A percentile compares a stretch with the other conserved stretches of the same genome.
Evolutionary conservation across 768 basidiomycete species (phyloP).

Genomic region (Termitomyces sp.): DNA sequence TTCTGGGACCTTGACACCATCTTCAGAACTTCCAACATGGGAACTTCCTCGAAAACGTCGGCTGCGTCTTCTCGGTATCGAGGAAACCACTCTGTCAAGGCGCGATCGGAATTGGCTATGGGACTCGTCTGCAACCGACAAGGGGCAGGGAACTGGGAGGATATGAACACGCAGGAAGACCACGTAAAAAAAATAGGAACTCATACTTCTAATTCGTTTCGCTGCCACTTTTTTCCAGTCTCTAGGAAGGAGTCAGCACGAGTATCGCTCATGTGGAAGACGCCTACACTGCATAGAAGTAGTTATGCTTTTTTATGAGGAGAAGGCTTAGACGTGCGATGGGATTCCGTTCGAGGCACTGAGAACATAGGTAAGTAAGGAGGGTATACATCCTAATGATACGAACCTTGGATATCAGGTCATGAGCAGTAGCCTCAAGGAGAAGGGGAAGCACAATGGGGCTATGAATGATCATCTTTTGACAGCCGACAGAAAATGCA

Average conservation of each 20-base stretch:
- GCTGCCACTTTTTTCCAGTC: slow-evolving; percentile 34
- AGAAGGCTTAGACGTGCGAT: slow-evolving; percentile 34
- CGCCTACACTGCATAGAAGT: slow-evolving; percentile 45
- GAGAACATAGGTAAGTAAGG: neutral
- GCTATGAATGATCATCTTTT: slow-evolving; percentile 28
- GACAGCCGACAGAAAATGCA: slow-evolving; percentile 22
- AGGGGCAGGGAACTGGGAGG: slow-evolving; percentile 1
- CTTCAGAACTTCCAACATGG: neutral
- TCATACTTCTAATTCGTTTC: slow-evolving; percentile 24
- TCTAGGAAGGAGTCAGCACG: slow-evolving; percentile 18
- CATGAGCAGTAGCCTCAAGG: slow-evolving; percentile 28
- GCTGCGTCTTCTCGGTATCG: neutral
- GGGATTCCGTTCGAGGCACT: slow-evolving; percentile 59
- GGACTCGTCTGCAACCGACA: neutral
- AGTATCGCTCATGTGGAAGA: slow-evolving; percentile 1
- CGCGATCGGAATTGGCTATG: neutral
- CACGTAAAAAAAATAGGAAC: neutral
- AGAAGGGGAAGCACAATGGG: slow-evolving; percentile 22
- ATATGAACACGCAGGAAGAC: neutral
- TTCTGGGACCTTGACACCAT: neutral
- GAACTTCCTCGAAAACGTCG: slow-evolving; percentile 1
- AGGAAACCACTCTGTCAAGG: neutral
- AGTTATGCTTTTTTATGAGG: slow-evolving; percentile 40
- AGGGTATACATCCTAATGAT: neutral
- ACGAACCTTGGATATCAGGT: slow-evolving; percentile 42